Evolutionary conservation across 352 stramenopile genomes (phyloP), one percentile per base, ranked within the genome.

Genomic region (Blastocystis sp.): DNA sequence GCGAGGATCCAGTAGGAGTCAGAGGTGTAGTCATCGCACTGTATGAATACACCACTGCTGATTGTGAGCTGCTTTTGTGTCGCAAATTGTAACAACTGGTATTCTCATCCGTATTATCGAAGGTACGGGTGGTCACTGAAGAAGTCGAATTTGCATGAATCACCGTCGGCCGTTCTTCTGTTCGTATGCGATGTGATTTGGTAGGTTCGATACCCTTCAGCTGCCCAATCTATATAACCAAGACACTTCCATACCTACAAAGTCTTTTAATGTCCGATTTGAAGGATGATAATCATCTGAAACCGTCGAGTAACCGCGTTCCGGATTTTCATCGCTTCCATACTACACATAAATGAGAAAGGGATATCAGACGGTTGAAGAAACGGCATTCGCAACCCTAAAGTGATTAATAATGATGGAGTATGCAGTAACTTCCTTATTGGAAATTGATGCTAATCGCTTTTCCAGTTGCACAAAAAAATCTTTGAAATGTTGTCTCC

Each of bases 401-500:
- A 53, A 37, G 44, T 84, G 54, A 24, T 53, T 66, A 17, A 53
- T 54, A 53, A 84, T 84, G 48, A 84, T 84, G 5, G 51, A 68
- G 0, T 66, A 30, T 17, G 73, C 73, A 15, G 42, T 68, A 11
- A 84, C n/a, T n/a, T 64, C 42, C 48, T 44, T 33, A 19, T 84
- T 68, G 44, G 73, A 37, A 27, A 84, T 84, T 22, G 17, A 42
- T 7, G 57, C 48, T 0, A 84, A 53, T 53, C 53, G 30, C 30
- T 44, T 27, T 27, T 64, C 33, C 15, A 84, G 48, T 57, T 84
- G 73, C n/a, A 60, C 51, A 44, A 84, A 84, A 60, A 84, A 84
- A 44, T 84, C 73, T 40, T 84, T 84, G 73, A 84, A 84, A 64
- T 84, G 73, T 27, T 84, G 73, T 69, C 73, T 84, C 73, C 73